Evolutionary conservation across 2,329 filamentous ascomycete genomes (phyloP), one percentile per base, ranked within the genome.

Genomic region (Coniella lustricola): DNA sequence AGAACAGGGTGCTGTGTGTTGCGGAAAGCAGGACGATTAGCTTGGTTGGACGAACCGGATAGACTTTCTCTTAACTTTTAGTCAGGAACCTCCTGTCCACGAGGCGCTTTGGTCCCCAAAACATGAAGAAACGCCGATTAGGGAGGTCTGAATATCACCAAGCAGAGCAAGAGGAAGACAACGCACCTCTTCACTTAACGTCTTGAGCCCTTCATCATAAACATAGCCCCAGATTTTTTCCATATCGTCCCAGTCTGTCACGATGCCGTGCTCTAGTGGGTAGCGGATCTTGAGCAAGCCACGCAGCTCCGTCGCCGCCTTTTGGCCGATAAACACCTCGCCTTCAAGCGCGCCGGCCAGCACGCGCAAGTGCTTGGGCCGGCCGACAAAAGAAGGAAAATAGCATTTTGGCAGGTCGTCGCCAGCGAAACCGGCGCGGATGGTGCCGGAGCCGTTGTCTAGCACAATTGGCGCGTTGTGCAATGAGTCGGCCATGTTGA

Each of bases 201-300:
- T 95, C 74, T 96, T 97, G 60, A 98, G 68, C 55, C 94, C 93
- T 63, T 96, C 91, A 50, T 87, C 87, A 66, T 97, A 98, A 46
- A 98, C 90, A 63, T 95, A 93, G 61, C 94, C 87, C 93, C 93
- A 98, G 70, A 98, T 98, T 72, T 89, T 84, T 74, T 98, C 93
- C 93, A 98, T 98, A 64, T 98, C 93, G 64, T 97, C 93, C 93
- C 93, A 98, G 68, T 98, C 90, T 58, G 93, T 98, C 55, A 98
- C 93, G 61, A 98, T 94, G 59, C 93, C 93, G 66, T 98, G 93
- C 71, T 97, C 93, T 48, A 98, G 73, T 38, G 93, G 93, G 65
- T 97, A 97, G 56, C 83, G 79, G 60, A 98, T 96, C 78, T 97
- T 98, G 59, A 98, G 77, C 53, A 98, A 73, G 3, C 93, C 93